A percentile compares a stretch with the other conserved stretches of the same genome.
Evolutionary conservation across 768 basidiomycete species (phyloP).

Genomic region (Cantharellus cinnabarinus): DNA sequence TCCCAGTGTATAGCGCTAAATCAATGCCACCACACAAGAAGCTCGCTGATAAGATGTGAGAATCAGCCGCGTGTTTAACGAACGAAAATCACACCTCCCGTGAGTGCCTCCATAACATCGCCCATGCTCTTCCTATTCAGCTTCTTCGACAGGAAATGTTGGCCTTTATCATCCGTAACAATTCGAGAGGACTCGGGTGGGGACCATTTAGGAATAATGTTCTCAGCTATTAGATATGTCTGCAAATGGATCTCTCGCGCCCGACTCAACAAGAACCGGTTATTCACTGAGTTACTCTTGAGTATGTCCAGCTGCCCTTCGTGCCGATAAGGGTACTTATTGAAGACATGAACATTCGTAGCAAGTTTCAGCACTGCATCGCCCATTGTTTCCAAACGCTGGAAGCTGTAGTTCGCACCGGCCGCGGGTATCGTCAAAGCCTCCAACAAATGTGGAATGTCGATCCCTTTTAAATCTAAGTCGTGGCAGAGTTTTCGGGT

Average conservation of each 20-base stretch:
- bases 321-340: constrained; percentile 52
- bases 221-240: constrained; percentile 40
- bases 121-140: constrained; percentile 55
- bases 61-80: neutral
- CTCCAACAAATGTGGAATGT: constrained; percentile 38
- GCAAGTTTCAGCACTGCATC: constrained; percentile 65
- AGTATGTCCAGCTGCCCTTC: constrained; percentile 64
- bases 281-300: constrained; percentile 45
- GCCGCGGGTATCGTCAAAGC: constrained; percentile 58
- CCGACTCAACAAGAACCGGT: constrained; percentile 44
- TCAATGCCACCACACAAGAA: constrained; percentile 53
- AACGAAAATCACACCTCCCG: constrained; percentile 23
- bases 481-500: constrained; percentile 29
- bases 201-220: constrained; percentile 36
- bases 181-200: constrained; percentile 22
- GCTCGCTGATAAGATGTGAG: constrained; percentile 22
- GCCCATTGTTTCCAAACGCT: constrained; percentile 72
- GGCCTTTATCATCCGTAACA: constrained; percentile 1
- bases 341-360: constrained; percentile 51
- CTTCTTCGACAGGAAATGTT: constrained; percentile 22
- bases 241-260: constrained; percentile 47
- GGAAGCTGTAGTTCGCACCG: constrained; percentile 48
- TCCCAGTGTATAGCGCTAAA: constrained; percentile 45
- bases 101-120: constrained; percentile 72
- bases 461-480: constrained; percentile 41